phyloP scores from a whole-genome alignment of 2,329 filamentous ascomycete species.

The Monosporascus sp. region DNA sequence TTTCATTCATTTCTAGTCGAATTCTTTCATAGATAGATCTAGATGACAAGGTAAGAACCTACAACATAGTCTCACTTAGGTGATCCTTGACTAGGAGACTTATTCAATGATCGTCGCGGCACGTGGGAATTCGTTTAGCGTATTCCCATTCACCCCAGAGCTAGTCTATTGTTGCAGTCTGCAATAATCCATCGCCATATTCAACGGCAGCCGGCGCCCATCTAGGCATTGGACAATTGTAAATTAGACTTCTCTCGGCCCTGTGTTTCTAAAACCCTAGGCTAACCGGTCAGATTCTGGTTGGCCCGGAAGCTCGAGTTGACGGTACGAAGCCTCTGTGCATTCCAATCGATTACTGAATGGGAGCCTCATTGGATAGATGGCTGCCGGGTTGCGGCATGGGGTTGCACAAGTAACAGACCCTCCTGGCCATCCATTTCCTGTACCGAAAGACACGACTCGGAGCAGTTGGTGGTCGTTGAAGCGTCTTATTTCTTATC shows the following conservation, averaged over 20 bases:
- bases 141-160: neutral
- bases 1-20: no score
- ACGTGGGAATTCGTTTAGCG: neutral
- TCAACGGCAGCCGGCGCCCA: neutral
- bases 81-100: no score
- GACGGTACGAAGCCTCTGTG: conserved; percentile 17
- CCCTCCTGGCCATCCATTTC: no score
- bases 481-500: neutral
- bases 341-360: conserved; percentile 9
- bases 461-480: no score
- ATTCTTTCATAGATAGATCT: no score
- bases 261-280: neutral
- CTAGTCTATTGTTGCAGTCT: neutral
- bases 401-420: no score
- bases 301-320: conserved; percentile 3
- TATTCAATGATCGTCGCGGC: no score
- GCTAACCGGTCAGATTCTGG: no score
- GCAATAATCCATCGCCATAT: neutral
- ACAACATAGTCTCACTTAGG: no score
- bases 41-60: no score
- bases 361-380: neutral
- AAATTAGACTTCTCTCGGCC: neutral
- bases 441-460: no score
- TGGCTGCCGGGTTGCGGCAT: no score
- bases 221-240: neutral